Evolutionary conservation across 805 yeast genomes (phyloP), one percentile per base, ranked within the genome.

Genomic region (Limtongia smithiae): DNA sequence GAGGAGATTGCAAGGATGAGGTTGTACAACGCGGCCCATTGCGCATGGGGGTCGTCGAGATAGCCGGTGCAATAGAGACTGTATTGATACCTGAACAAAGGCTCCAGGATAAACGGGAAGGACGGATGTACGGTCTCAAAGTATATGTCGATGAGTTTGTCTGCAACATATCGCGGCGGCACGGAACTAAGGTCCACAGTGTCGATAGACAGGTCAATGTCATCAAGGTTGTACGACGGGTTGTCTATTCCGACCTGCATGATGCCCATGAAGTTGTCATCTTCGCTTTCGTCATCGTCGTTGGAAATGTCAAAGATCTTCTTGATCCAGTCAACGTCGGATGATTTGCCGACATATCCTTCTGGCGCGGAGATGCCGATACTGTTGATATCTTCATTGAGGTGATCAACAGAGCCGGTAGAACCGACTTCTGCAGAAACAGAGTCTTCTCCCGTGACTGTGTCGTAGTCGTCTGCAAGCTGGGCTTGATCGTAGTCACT

Each of bases 371-470:
- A 46, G 3, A 50, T 45, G 11, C 54, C 50, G 17, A 50, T 42
- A 7, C 50, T 41, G 34, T 46, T 50, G 50, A 50, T 50, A 34
- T 50, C 54, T 22, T 50, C 50, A 39, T 50, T 45, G 20, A 50
- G 40, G 41, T 50, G 50, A 33, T 50, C 50, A 2, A 50, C 33
- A 5, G 54, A 50, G 17, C 54, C 50, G 3, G 50, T 50, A 18
- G 54, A 50, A n/a, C 54, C 54, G 3, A 42, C 54, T 33, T 50
- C 54, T 3, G 54, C 54, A 4, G 54, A 50, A 12, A 50, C 50
- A 20, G 46, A 17, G 28, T 50, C 54, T 38, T 50, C 54, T 31
- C 54, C 54, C 12, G 41, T 17, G 4, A 32, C 46, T 4, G 41
- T 17, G 11, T 44, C 46, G 7, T 42, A 27, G 9, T 41, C 44